Conservation (phyloP, 805 yeast genomes). For the Zygotorulaspora danielsina region DNA sequence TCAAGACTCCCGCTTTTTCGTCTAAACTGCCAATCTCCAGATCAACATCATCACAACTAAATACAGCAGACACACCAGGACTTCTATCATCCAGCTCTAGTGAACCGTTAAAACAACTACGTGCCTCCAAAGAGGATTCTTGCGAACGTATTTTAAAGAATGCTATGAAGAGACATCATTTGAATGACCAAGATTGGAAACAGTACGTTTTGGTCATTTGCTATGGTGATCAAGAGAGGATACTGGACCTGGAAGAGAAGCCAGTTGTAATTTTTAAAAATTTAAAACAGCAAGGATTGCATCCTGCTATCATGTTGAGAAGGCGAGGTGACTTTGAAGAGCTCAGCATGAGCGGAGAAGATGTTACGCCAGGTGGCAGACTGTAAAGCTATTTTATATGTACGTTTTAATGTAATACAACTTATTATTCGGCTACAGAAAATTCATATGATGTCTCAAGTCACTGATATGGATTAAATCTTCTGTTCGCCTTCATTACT, state of each 20-base stretch:
- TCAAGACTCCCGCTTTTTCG: slow-evolving; percentile 10
- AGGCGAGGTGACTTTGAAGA: slow-evolving; percentile 59
- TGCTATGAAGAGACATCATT: slow-evolving; percentile 80
- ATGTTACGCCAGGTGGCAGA: slow-evolving; percentile 30
- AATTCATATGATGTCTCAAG: background rate
- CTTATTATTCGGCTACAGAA: background rate
- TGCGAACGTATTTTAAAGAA: slow-evolving; percentile 82
- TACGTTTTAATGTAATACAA: background rate
- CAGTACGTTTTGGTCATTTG: slow-evolving; percentile 85
- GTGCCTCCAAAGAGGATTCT: slow-evolving; percentile 88
- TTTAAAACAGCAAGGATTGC: slow-evolving; percentile 75
- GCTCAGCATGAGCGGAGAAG: slow-evolving; percentile 17
- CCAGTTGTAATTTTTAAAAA: slow-evolving; percentile 85
- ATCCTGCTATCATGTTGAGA: slow-evolving; percentile 89
- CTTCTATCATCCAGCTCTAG: slow-evolving; percentile 18
- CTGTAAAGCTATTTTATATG: slow-evolving; percentile 12
- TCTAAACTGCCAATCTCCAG: slow-evolving; percentile 11
- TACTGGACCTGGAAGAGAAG: slow-evolving; percentile 76
- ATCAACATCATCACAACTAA: slow-evolving; percentile 11
- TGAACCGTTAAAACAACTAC: slow-evolving; percentile 76
- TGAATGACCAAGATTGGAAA: slow-evolving; percentile 76
- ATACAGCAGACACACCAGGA: slow-evolving; percentile 7
- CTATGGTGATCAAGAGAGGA: slow-evolving; percentile 85
- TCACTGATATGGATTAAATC: slow-evolving; percentile 74
- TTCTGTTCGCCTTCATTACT: slow-evolving; percentile 71